Evolutionary conservation across 1,139 yeast genomes (phyloP).

Genomic region (Meyerozyma smithsonii): DNA sequence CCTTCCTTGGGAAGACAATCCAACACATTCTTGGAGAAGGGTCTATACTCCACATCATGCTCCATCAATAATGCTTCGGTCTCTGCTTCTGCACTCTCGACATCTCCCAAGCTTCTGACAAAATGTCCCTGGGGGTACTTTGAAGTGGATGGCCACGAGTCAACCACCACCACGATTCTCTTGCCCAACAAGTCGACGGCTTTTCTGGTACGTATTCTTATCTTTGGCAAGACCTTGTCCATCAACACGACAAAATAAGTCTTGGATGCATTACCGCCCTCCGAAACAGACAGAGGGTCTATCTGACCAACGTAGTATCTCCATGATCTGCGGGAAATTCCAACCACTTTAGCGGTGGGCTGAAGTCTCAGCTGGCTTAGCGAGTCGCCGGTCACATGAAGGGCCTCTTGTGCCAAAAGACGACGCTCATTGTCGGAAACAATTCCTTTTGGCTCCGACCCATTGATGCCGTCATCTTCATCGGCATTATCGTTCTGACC

Average conservation of each 20-base stretch:
- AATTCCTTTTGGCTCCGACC: constrained; percentile 34
- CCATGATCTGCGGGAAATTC: constrained; percentile 89
- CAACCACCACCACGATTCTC: constrained; percentile 87
- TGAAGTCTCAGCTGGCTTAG: constrained; percentile 43
- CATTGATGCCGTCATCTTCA: constrained; percentile 43
- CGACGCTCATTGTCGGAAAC: constrained; percentile 75
- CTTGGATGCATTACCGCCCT: constrained; percentile 59
- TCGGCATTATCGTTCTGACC: constrained; percentile 62
- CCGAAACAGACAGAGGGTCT: constrained; percentile 70
- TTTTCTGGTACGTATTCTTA: constrained; percentile 82
- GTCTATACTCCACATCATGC: constrained; percentile 95
- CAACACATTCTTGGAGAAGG: constrained; percentile 87
- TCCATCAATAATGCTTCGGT: constrained; percentile 91
- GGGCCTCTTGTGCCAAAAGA: constrained; percentile 72
- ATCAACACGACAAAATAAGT: constrained; percentile 81
- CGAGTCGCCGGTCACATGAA: constrained; percentile 46
- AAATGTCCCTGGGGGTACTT: constrained; percentile 94
- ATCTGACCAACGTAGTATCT: constrained; percentile 94
- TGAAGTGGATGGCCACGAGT: constrained; percentile 83
- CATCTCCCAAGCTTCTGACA: constrained; percentile 81
- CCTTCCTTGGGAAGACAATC: constrained; percentile 94
- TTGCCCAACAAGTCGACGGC: constrained; percentile 78
- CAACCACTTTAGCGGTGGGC: constrained; percentile 92
- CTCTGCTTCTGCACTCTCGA: constrained; percentile 92
- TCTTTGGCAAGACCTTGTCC: constrained; percentile 85